phyloP scores from a whole-genome alignment of 2,329 filamentous ascomycete genomes.

The Alternaria rosae region DNA sequence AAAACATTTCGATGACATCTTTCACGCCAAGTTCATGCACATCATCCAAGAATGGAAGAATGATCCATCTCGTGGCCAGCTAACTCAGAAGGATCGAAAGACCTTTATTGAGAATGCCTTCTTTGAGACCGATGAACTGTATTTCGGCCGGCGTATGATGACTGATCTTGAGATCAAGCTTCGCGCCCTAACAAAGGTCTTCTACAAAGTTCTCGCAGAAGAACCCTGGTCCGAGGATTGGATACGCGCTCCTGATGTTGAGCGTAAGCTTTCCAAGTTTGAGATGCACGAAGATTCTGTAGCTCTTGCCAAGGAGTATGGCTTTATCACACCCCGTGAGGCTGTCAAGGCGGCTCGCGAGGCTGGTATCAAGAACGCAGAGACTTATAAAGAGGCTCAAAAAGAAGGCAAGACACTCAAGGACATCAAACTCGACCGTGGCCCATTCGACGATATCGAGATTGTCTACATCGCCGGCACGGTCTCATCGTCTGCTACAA shows the following conservation, averaged over 20 bases:
- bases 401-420: conserved; percentile 26
- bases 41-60: conserved; percentile 44
- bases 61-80: conserved; percentile 33
- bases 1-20: conserved; percentile 46
- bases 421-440: conserved; percentile 33
- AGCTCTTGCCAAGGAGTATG: conserved; percentile 39
- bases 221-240: conserved; percentile 50
- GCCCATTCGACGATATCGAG: conserved; percentile 49
- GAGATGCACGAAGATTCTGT: conserved; percentile 48
- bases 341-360: conserved; percentile 45
- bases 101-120: conserved; percentile 44
- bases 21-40: conserved; percentile 44
- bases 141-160: conserved; percentile 39
- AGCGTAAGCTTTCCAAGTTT: conserved; percentile 49
- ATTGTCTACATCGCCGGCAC: conserved; percentile 50
- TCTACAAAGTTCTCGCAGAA: conserved; percentile 49
- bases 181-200: conserved; percentile 48
- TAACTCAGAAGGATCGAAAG: conserved; percentile 45
- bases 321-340: conserved; percentile 39
- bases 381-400: conserved; percentile 19
- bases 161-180: conserved; percentile 45
- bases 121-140: conserved; percentile 37
- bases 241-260: conserved; percentile 48
- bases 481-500: conserved; percentile 47
- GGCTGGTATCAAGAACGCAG: conserved; percentile 24